Evolutionary conservation across 2,329 filamentous ascomycete species (phyloP), one percentile per base, ranked within the genome.

Genomic region (Xylaria sp.): DNA sequence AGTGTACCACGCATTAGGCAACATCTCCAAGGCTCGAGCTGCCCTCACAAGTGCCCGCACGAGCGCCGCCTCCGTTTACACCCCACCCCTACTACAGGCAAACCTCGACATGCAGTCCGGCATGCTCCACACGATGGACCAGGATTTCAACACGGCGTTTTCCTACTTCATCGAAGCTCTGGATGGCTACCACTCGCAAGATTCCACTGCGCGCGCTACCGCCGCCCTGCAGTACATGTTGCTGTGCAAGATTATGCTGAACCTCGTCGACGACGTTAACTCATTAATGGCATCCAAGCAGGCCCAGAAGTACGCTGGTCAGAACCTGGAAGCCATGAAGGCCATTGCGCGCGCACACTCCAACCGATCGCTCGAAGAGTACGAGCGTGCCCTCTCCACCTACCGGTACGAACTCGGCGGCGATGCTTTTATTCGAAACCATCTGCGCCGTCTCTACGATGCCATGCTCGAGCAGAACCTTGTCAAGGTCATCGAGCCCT

Each of bases 141-240:
- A 92, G 78, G 95, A 99, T 79, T 99, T 99, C 83, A 97, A 95
- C 80, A 99, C 94, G 30, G 91, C 94, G 54, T 99, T 90, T 77
- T 97, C 92, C 54, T 99, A 99, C 82, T 99, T 99, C 76, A 97
- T 99, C 76, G 94, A 99, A 79, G 94, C 95, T 2, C 86, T 99
- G 65, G 94, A 99, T 74, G 94, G 94, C 62, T 99, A 97, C 77
- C 91, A 94, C 77, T 88, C 88, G 52, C 92, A 96, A 75, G 94
- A 99, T 67, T 92, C 96, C 73, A 80, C 87, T 46, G 79, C 83
- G 65, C 92, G 92, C 77, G 94, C 95, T n/a, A 95, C 93, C n/a
- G 91, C 93, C 10, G 92, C 94, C 9, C 81, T 99, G 66, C 94
- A 99, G 80, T 99, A 99, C 82, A 99, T 99, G 94, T 85, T 99